A percentile compares a stretch with the other conserved stretches of the same genome.
These are phyloP conservation scores for Mycena maculata DNA, from an alignment of 768 basidiomycete genomes.

Conservation along the genomic window DNA sequence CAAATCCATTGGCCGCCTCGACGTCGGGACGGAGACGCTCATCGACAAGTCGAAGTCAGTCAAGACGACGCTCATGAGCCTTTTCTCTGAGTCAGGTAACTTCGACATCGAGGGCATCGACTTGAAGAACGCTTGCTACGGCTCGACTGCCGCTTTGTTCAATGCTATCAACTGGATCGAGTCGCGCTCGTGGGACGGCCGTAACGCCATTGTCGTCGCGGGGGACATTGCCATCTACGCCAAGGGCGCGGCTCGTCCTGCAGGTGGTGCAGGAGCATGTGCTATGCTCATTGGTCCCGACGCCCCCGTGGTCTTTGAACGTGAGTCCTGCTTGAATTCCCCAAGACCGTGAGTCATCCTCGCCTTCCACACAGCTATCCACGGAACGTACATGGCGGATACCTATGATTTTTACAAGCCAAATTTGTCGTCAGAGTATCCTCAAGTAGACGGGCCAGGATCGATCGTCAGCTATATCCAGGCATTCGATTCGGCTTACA, in stretches of 20 bases:
- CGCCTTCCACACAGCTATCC: slow-evolving; percentile 71
- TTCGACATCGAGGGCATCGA: slow-evolving; percentile 98
- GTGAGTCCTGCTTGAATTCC: slow-evolving; percentile 62
- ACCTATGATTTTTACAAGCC: slow-evolving; percentile 99
- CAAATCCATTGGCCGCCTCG: slow-evolving; percentile 94
- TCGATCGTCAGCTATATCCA: slow-evolving; percentile 96
- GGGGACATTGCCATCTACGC: slow-evolving; percentile 99
- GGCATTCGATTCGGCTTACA: slow-evolving; percentile 92
- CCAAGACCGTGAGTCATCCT: neutral
- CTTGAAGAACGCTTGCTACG: slow-evolving; percentile 99
- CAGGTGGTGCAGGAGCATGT: slow-evolving; percentile 95
- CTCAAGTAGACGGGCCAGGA: slow-evolving; percentile 96
- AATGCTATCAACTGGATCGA: slow-evolving; percentile 99
- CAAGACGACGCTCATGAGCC: slow-evolving; percentile 98
- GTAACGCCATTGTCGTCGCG: slow-evolving; percentile 95
- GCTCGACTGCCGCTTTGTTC: slow-evolving; percentile 98
- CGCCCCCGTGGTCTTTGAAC: slow-evolving; percentile 94
- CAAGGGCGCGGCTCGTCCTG: slow-evolving; percentile 93
- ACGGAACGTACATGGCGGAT: slow-evolving; percentile 97
- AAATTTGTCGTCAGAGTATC: slow-evolving; percentile 93
- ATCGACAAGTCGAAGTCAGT: slow-evolving; percentile 99
- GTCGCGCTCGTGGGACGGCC: slow-evolving; percentile 95
- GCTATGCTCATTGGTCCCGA: slow-evolving; percentile 97
- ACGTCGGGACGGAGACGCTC: slow-evolving; percentile 98
- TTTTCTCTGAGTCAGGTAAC: slow-evolving; percentile 93